phyloP scores from a whole-genome alignment of 2,329 filamentous ascomycete species.

The Colletotrichum caudatum region DNA sequence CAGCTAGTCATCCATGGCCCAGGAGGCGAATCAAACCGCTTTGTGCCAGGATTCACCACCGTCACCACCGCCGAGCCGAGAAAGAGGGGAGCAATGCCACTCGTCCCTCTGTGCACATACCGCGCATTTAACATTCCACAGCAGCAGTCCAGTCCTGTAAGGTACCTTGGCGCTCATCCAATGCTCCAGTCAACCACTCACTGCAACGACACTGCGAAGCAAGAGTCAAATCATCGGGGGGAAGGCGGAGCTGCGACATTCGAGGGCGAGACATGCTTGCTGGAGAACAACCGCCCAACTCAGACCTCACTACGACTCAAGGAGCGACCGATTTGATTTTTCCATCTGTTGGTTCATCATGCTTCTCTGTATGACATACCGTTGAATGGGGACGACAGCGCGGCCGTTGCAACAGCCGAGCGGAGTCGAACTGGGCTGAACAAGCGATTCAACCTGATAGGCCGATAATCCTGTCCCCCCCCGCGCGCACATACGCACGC shows the following conservation, averaged over 20 bases:
- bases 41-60: conserved; percentile 37
- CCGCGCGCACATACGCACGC: conserved; percentile 32
- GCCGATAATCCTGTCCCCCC: conserved; percentile 32
- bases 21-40: conserved; percentile 35
- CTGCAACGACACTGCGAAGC: background rate
- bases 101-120: conserved; percentile 26
- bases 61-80: conserved; percentile 28
- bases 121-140: conserved; percentile 31
- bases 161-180: conserved; percentile 34
- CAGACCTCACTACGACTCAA: conserved; percentile 29
- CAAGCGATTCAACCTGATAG: conserved; percentile 31
- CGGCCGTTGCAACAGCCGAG: conserved; percentile 13
- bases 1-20: conserved; percentile 21
- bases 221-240: conserved; percentile 15
- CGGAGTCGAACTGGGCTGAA: conserved; percentile 15
- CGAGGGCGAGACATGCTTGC: conserved; percentile 22
- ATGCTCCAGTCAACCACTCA: background rate
- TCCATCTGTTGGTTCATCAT: conserved; percentile 22
- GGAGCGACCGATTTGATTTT: conserved; percentile 27
- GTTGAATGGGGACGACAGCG: conserved; percentile 10
- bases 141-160: conserved; percentile 29
- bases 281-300: conserved; percentile 33
- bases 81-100: conserved; percentile 35
- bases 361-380: conserved; percentile 16
- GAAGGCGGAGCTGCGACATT: conserved; percentile 2